Percentiles rank a stretch among this genome's conserved stretches.
Conservation (phyloP, 2,329 filamentous ascomycete species). For the Venturia carpophila region DNA sequence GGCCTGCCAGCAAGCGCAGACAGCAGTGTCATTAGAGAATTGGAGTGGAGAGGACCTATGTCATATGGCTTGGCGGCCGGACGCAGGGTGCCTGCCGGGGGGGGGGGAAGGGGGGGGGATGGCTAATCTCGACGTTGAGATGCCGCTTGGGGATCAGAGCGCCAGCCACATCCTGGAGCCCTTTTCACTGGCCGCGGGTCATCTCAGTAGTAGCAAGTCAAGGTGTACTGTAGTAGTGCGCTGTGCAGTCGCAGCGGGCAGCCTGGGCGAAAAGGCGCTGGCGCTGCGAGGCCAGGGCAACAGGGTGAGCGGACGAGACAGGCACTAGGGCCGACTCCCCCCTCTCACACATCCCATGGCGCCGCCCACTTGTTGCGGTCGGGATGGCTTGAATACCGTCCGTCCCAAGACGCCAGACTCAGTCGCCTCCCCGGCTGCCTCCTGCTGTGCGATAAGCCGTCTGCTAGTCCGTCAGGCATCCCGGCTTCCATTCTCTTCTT, state of each 20-base stretch:
- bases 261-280: background rate
- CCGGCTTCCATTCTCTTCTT: background rate
- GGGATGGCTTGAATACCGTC: constrained; percentile 12
- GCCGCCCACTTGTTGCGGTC: background rate
- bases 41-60: background rate
- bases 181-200: background rate
- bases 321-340: background rate
- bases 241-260: background rate
- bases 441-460: constrained; percentile 6
- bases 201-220: background rate
- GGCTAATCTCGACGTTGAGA: background rate
- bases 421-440: background rate
- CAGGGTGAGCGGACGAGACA: background rate
- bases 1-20: background rate
- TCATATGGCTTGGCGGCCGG: background rate
- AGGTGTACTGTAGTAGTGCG: no score
- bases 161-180: background rate
- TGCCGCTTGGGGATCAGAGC: background rate
- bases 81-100: background rate
- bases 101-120: background rate
- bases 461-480: background rate
- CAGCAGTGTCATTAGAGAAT: constrained; percentile 3
- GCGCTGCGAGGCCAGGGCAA: constrained; percentile 1
- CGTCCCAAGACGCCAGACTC: background rate
- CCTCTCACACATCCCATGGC: background rate